Evolutionary conservation across 2,329 filamentous ascomycete species (phyloP).

Genomic region (Colletotrichum musicola): DNA sequence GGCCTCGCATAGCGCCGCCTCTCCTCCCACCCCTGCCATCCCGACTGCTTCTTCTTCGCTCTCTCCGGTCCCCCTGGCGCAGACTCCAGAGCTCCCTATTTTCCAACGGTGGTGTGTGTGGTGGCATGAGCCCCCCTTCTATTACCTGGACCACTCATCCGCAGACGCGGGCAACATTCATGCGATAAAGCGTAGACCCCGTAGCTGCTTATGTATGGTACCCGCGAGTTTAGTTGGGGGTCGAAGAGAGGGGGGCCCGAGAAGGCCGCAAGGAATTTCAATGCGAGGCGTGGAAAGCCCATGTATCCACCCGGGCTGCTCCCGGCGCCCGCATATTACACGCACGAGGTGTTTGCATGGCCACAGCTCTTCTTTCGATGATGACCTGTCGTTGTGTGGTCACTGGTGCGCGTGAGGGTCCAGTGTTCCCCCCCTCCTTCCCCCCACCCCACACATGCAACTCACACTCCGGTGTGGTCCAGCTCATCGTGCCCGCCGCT

Average conservation of each 20-base stretch:
- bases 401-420: neutral
- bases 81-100: neutral
- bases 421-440: no score
- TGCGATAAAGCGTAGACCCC: constrained; percentile 21
- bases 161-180: constrained; percentile 15
- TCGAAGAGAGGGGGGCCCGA: neutral
- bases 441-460: neutral
- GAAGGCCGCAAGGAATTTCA: constrained; percentile 24
- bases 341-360: constrained; percentile 16
- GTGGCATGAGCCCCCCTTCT: constrained; percentile 5
- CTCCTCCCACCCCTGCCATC: neutral
- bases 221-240: no score
- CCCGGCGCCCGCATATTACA: constrained; percentile 27
- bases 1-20: neutral
- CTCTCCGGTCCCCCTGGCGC: no score
- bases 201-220: neutral
- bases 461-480: neutral
- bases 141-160: neutral
- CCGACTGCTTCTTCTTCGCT: neutral
- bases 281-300: neutral
- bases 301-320: constrained; percentile 20
- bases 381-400: neutral
- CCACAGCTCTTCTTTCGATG: constrained; percentile 1
- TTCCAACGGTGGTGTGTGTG: neutral
- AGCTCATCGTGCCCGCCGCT: neutral